Base-by-base conservation (phyloP, 306 rosid genomes). In the Castanopsis chinensis region DNA sequence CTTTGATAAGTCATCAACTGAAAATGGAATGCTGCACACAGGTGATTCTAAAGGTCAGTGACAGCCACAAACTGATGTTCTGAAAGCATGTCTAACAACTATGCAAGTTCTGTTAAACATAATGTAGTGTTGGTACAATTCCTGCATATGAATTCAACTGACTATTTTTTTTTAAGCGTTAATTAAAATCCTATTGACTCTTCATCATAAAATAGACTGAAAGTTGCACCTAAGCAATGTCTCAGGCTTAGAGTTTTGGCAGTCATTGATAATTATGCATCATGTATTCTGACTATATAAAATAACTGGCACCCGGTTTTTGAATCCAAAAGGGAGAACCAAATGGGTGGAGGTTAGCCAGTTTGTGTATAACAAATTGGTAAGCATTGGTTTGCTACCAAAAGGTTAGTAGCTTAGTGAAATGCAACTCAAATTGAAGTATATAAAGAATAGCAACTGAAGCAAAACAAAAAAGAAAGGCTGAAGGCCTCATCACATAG, bases 1-100 rank as follows among this genome's bases (percentile, higher is more conserved):
- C 85, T 88, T 88, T 73, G 91, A 84, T 82, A 88, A 65, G 86
- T 88, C 91, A 79, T 88, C 91, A 27, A 86, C 91, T 21, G 91
- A 88, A 81, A 88, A 88, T 2, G 91, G 91, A 81, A 88, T 88
- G 77, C 91, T 88, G 89, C 86, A 78, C 32, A 72, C 58, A 61
- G 67, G 37, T 74, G 69, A 77, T 61, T 71, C 52, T 64, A 28
- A 53, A 57, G 59, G 76, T 77, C 32, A 80, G 79, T 72, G 69
- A 56, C 72, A 74, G 37, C 33, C 69, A 61, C 19, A 32, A 72
- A 30, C 45, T 73, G 49, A 43, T 43, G 56, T 21, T 43, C 45
- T 75, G 68, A 41, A 41, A 41, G 45, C 45, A 41, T 41, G 3
- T 41, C 45, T 41, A 41, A 41, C 45, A 41, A 41, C 45, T 41